Percentiles rank a stretch among this genome's conserved stretches.
Conservation (phyloP, 805 yeast species). For the Saturnispora besseyi region DNA sequence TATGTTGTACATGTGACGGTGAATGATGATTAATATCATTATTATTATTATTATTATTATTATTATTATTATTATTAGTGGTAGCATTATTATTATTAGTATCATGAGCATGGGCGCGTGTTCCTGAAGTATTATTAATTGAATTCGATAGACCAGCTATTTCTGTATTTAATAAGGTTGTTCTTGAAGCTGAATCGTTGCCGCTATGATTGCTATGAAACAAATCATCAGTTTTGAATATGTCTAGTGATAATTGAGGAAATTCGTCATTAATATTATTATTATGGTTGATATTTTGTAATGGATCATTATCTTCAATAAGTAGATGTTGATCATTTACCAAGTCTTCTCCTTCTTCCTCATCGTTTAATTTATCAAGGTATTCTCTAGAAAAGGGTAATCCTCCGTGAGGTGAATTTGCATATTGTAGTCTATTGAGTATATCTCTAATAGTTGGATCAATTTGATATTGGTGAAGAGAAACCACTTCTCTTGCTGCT, state of each 20-base stretch:
- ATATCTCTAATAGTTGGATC: conserved; percentile 58
- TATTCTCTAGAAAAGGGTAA: conserved; percentile 28
- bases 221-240: not conserved
- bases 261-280: not conserved
- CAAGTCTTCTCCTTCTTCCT: not conserved
- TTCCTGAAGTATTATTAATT: not conserved
- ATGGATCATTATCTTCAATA: not conserved
- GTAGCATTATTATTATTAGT: not conserved
- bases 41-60: not conserved
- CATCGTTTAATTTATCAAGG: conserved; percentile 1
- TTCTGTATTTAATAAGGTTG: not conserved
- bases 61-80: not conserved
- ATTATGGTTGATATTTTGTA: not conserved
- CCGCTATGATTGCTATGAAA: not conserved
- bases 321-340: not conserved
- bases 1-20: not conserved
- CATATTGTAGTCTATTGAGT: conserved; percentile 50
- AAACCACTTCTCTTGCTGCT: conserved; percentile 53
- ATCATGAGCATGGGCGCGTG: not conserved
- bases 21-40: not conserved
- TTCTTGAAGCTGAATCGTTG: not conserved
- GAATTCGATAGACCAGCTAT: not conserved
- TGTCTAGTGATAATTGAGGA: not conserved
- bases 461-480: conserved; percentile 33
- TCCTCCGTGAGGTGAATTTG: conserved; percentile 51